A percentile compares a stretch with the other conserved stretches of the same genome.
Evolutionary conservation across 2,329 filamentous ascomycete genomes (phyloP).

Genomic region (Cordyceps militaris): DNA sequence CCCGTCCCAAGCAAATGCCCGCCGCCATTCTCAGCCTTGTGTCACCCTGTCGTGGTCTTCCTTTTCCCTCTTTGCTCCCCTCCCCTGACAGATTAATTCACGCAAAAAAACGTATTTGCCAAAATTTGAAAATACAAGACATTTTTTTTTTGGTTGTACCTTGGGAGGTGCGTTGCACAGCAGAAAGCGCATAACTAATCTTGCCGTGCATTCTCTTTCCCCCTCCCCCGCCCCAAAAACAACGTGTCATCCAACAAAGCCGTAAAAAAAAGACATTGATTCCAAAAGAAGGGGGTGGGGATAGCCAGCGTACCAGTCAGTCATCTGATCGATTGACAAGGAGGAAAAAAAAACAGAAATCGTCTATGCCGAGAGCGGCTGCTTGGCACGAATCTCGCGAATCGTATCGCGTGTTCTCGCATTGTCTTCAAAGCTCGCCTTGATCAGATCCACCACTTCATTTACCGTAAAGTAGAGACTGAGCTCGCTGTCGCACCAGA

Average conservation of each 20-base stretch:
- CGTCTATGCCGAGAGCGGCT: slow-evolving; percentile 25
- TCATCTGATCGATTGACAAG: neutral
- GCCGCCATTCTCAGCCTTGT: neutral
- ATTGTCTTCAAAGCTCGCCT: slow-evolving; percentile 59
- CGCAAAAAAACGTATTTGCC: too few species aligned
- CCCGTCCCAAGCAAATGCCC: neutral
- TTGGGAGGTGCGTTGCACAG: too few species aligned
- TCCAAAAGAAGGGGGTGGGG: too few species aligned
- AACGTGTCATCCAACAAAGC: too few species aligned
- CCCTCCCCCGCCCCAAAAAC: too few species aligned
- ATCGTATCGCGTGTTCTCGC: slow-evolving; percentile 50
- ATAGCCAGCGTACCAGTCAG: too few species aligned
- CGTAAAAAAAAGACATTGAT: too few species aligned
- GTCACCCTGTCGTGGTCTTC: neutral
- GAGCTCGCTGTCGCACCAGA: slow-evolving; percentile 61
- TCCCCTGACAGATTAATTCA: too few species aligned
- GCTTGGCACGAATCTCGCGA: slow-evolving; percentile 47
- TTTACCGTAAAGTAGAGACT: slow-evolving; percentile 54
- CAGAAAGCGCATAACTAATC: too few species aligned
- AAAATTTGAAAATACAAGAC: too few species aligned
- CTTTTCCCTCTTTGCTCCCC: neutral
- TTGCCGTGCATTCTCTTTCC: too few species aligned
- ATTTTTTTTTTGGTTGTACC: too few species aligned
- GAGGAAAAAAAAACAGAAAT: neutral
- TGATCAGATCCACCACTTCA: slow-evolving; percentile 56